Conservation (phyloP, 495 filamentous ascomycete species). For the Lepraria neglecta region DNA sequence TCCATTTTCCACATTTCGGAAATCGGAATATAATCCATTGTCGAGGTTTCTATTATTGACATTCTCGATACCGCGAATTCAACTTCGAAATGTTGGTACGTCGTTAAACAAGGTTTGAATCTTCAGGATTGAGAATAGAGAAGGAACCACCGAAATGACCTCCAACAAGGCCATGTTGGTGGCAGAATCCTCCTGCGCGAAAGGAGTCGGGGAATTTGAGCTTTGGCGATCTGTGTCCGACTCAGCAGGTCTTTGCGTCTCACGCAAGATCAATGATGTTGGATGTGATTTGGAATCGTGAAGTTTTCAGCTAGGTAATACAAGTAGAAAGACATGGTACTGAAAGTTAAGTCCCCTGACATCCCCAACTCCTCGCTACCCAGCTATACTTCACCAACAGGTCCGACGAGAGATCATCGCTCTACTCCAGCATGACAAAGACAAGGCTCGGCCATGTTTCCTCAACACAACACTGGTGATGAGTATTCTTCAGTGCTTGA, state of each 20-base stretch:
- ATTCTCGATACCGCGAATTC: background rate
- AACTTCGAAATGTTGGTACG: background rate
- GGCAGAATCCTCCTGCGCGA: background rate
- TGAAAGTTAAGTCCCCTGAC: background rate
- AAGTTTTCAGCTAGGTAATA: conserved; percentile 6
- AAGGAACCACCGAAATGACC: background rate
- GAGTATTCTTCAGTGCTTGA: background rate
- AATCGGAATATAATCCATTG: background rate
- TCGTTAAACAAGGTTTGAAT: background rate
- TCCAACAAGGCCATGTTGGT: background rate
- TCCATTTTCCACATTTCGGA: too few relatives aligned
- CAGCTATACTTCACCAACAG: background rate
- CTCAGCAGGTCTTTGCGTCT: background rate
- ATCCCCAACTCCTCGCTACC: conserved; percentile 14
- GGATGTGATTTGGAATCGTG: background rate
- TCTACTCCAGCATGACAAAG: background rate
- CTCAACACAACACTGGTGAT: background rate
- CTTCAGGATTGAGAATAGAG: background rate
- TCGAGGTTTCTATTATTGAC: background rate
- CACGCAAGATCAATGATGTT: background rate
- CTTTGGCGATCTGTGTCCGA: background rate
- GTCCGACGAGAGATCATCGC: background rate
- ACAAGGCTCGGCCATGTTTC: background rate
- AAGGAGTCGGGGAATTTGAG: background rate
- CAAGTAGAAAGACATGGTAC: conserved; percentile 2